Base-by-base conservation (phyloP, 1,139 yeast genomes). In the Saccharomyces hybrid region DNA sequence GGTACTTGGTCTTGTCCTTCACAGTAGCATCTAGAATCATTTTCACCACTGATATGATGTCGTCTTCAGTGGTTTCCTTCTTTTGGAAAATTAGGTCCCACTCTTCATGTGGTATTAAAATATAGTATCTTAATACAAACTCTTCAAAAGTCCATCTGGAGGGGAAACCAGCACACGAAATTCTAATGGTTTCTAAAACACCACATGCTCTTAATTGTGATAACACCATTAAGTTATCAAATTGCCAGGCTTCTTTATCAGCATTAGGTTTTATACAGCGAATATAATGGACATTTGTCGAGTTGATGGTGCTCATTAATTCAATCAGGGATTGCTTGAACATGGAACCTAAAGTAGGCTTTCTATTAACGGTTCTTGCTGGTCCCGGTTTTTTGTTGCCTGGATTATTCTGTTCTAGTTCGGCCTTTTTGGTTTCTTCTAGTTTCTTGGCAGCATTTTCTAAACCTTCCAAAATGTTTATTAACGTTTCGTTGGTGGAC, bases 181-280 rank as follows among this genome's bases (percentile, higher is more conserved):
- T 95, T 68, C 97, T 79, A 68, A 95, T 95, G 1, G 99, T 95
- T 72, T 95, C 99, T 64, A 95, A 78, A 53, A 95, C 99, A 84
- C 99, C 99, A 78, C 99, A 95, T 14, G 99, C 99, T 69, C 99
- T 83, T 62, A 95, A 79, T 72, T 95, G 99, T 9, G 96, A 86
- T 60, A 95, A 78, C 47, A 95, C 99, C 98, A 95, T 91, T 52
- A 91, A 79, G 34, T 96, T 90, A 68, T 91, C 96, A 73, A 93
- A 95, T 69, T 86, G 87, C 99, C 99, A 95, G 3, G 99, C 96
- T 58, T 84, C 86, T 73, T 95, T 95, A 59, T 84, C 85, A 65
- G 91, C 97, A 71, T 95, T 95, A 9, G 99, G 99, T 71, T 95
- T 95, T 70, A 95, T 95, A 78, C 99, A 95, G 70, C 99, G 86